These are phyloP conservation scores for Ambrosiella cleistominuta DNA, from an alignment of 2,329 filamentous ascomycete species.

Conservation along the genomic window DNA sequence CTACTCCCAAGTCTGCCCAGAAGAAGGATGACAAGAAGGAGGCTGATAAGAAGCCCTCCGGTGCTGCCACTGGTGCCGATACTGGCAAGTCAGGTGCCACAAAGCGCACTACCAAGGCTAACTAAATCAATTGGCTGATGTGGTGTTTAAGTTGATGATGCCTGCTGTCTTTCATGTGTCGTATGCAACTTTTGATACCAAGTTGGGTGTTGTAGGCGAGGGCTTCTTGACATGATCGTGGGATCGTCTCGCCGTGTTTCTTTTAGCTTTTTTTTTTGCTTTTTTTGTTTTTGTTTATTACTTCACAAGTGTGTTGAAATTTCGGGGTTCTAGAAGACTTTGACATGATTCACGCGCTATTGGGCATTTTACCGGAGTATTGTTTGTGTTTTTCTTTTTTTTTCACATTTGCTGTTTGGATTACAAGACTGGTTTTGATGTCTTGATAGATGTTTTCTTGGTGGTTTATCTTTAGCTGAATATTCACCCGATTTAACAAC, in stretches of 20 bases:
- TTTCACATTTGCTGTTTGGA: constrained; percentile 2
- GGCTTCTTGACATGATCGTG: background rate
- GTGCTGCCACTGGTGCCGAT: constrained; percentile 44
- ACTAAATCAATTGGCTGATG: background rate
- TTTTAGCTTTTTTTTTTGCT: background rate
- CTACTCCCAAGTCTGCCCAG: constrained; percentile 59
- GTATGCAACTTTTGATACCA: background rate
- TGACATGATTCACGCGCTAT: constrained; percentile 12
- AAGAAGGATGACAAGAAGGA: constrained; percentile 49
- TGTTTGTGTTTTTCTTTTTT: constrained; percentile 11
- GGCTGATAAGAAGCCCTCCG: constrained; percentile 46
- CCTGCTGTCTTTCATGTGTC: background rate
- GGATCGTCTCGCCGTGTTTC: background rate
- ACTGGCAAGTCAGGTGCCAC: constrained; percentile 57
- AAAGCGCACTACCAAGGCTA: constrained; percentile 39
- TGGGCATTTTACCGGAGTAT: constrained; percentile 12
- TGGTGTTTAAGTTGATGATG: background rate
- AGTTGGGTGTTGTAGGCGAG: background rate
- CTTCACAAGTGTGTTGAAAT: constrained; percentile 3
- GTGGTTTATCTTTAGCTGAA: background rate
- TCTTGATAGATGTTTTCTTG: constrained; percentile 5
- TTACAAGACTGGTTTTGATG: constrained; percentile 3
- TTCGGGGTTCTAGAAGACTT: constrained; percentile 8
- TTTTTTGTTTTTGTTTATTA: constrained; percentile 3
- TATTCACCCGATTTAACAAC: background rate